Conservation (phyloP, 495 filamentous ascomycete species). For the Neurospora hispaniola region DNA sequence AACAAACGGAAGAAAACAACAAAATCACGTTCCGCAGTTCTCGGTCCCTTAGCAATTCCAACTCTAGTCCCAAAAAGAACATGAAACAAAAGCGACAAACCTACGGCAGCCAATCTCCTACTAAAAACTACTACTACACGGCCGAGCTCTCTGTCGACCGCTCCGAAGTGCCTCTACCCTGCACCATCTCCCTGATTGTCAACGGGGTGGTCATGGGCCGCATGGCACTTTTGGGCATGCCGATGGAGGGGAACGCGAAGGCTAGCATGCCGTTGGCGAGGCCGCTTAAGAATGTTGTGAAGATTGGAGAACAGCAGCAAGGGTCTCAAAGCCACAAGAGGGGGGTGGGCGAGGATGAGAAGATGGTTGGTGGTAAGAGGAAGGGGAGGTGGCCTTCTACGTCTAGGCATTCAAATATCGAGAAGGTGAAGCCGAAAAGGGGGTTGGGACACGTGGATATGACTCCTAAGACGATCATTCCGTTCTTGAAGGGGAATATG, state of each 20-base stretch:
- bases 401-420: background rate
- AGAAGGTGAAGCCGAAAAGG: background rate
- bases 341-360: background rate
- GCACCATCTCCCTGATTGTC: slow-evolving; percentile 21
- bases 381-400: background rate
- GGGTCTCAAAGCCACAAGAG: background rate
- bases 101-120: background rate
- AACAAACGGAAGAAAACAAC: background rate
- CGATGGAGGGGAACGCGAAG: slow-evolving; percentile 5
- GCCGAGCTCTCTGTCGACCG: slow-evolving; percentile 23
- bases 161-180: slow-evolving; percentile 20
- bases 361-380: background rate
- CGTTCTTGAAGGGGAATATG: slow-evolving; percentile 13
- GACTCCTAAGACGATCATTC: background rate
- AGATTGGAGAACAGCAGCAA: background rate
- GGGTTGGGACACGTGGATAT: background rate
- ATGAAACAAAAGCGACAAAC: background rate
- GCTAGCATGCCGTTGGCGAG: slow-evolving; percentile 6
- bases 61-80: background rate
- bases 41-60: background rate
- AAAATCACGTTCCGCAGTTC: background rate
- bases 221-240: slow-evolving; percentile 15
- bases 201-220: slow-evolving; percentile 10
- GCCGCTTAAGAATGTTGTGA: background rate
- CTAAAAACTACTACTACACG: slow-evolving; percentile 17